Evolutionary conservation across 176 grass and related monocot genomes (phyloP).

Genomic region (Phyllostachys edulis): DNA sequence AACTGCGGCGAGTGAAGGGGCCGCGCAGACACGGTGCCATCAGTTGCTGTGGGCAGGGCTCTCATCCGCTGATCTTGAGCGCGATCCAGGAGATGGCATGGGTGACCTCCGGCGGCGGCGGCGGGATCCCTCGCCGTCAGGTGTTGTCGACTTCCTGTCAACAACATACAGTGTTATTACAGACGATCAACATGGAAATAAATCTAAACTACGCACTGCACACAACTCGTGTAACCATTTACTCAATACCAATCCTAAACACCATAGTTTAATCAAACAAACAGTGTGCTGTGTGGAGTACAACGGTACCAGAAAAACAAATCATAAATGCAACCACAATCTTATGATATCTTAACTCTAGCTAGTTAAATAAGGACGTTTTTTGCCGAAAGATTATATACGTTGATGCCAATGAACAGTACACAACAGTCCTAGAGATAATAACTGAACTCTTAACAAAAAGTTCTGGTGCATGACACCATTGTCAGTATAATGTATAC

Average conservation of each 20-base stretch:
- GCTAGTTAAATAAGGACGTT: not conserved
- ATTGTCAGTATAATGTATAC: not conserved
- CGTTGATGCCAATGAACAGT: not conserved
- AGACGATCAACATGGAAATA: not conserved
- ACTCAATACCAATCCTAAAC: not conserved
- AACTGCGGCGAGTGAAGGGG: not conserved
- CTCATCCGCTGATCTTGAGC: not conserved
- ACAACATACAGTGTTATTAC: not conserved
- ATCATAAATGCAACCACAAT: conserved; percentile 2
- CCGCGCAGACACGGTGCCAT: not conserved
- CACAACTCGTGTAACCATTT: not conserved
- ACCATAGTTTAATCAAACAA: not conserved
- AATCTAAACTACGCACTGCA: no score
- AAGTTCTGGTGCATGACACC: not conserved
- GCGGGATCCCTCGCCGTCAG: conserved; percentile 13
- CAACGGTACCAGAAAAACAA: not conserved
- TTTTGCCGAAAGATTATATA: not conserved
- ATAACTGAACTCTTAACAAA: not conserved
- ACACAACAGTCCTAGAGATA: not conserved
- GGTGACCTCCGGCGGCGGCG: not conserved
- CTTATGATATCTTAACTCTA: not conserved
- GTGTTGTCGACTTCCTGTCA: conserved; percentile 8
- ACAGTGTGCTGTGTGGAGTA: not conserved
- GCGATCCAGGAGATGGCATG: not conserved
- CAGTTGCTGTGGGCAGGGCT: not conserved